Evolutionary conservation across 2,329 filamentous ascomycete genomes (phyloP).

Genomic region (Dendrostoma leiphaemia): DNA sequence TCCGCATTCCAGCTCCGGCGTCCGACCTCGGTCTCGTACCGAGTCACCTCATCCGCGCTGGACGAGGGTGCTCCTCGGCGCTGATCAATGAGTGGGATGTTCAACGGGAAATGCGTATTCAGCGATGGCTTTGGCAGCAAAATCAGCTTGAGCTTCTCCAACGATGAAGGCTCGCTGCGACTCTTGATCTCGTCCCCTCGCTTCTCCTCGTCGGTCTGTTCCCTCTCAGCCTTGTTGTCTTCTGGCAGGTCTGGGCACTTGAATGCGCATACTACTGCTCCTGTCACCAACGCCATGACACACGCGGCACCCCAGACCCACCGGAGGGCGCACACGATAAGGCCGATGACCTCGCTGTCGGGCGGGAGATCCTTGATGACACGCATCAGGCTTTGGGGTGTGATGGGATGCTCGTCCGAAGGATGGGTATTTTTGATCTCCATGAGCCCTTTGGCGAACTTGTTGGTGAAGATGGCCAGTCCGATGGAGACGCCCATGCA

Average conservation of each 20-base stretch:
- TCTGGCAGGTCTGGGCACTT: constrained; percentile 3
- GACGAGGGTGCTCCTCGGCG: not conserved
- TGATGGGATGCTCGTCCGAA: not conserved
- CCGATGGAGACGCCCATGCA: constrained; percentile 14
- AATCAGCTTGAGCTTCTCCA: not conserved
- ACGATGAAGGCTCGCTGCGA: not conserved
- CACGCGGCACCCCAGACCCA: constrained; percentile 11
- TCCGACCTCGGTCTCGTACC: not conserved
- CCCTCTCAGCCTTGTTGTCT: not conserved
- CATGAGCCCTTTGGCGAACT: not conserved
- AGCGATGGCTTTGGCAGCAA: not conserved
- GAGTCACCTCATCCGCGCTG: not conserved
- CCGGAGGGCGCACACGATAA: constrained; percentile 5
- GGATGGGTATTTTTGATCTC: not conserved
- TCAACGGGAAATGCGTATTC: not conserved
- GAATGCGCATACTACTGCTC: not conserved
- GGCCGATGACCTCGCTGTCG: not conserved
- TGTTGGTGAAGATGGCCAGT: constrained; percentile 13
- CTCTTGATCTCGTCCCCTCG: not conserved
- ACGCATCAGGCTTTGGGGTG: constrained; percentile 8
- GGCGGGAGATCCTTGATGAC: constrained; percentile 4
- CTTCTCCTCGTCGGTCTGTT: not conserved
- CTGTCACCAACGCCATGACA: constrained; percentile 1
- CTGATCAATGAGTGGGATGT: not conserved
- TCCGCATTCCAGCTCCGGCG: not conserved